Evolutionary conservation across 1,139 yeast genomes (phyloP), one percentile per base, ranked within the genome.

Genomic region (Candida dubliniensis): DNA sequence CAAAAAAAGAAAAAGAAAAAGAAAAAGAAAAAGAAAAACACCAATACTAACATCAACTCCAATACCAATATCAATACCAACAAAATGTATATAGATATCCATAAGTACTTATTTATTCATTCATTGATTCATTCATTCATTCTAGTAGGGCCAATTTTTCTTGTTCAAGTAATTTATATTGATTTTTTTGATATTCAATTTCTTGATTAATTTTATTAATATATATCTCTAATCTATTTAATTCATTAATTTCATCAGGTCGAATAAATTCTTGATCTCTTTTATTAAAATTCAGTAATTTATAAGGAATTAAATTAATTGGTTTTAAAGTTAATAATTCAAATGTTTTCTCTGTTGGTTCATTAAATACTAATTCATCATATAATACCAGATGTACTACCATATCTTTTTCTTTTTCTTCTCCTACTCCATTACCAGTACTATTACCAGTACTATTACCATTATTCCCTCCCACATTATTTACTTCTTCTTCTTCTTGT

Each of bases 351-450:
- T 93, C 98, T 2, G 97, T 90, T 2, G 99, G 99, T 61, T 93
- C 99, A 60, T 87, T 90, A 59, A 95, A 93, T 9, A 93, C 96
- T 32, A 93, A 70, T 61, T 93, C 99, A 59, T 93, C 99, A 59
- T 86, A 93, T 37, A 85, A 71, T 4, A 87, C 79, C 38, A 93
- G 81, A 55, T 88, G 82, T 1, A 74, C 76, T 45, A 71, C 77
- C 1, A n/a, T n/a, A n/a, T 77, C 78, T 47, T 67, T 69, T 46
- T 69, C 75, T 4, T 57, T 58, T 4, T 18, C 23, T 18, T 5
- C n/a, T n/a, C n/a, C n/a, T n/a, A n/a, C n/a, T n/a, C n/a, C n/a
- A n/a, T n/a, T n/a, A n/a, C n/a, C n/a, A n/a, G n/a, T n/a, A n/a
- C n/a, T n/a, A n/a, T n/a, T 4, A 87, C 79, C 38, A 93, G 81